phyloP scores from a whole-genome alignment of 2,329 filamentous ascomycete genomes.

The Neofusicoccum kwambonambiense region DNA sequence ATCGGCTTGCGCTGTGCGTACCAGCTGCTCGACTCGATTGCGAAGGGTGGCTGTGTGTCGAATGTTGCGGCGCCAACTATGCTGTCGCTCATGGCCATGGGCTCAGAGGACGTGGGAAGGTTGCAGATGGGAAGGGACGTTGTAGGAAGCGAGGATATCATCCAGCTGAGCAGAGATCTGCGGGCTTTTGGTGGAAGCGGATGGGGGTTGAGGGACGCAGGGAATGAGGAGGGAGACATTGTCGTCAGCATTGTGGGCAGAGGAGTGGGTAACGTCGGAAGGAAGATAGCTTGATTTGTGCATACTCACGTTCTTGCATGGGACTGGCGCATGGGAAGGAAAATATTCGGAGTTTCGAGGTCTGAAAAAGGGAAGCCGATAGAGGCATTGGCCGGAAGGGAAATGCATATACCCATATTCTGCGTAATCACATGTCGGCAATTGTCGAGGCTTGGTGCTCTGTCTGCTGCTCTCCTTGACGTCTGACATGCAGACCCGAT shows the following conservation, averaged over 20 bases:
- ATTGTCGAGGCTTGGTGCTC: too few species aligned
- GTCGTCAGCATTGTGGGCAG: slow-evolving; percentile 88
- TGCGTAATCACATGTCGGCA: background rate
- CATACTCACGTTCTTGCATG: background rate
- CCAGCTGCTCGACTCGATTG: slow-evolving; percentile 81
- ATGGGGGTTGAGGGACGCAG: slow-evolving; percentile 80
- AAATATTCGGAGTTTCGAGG: background rate
- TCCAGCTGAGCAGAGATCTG: slow-evolving; percentile 80
- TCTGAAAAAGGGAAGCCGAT: slow-evolving; percentile 1
- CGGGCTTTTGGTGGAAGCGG: slow-evolving; percentile 85
- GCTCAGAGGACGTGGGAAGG: slow-evolving; percentile 89
- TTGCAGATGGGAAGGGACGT: slow-evolving; percentile 79
- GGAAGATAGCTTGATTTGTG: slow-evolving; percentile 67
- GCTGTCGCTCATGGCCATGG: slow-evolving; percentile 94
- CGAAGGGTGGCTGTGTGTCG: slow-evolving; percentile 78
- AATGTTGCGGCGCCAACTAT: slow-evolving; percentile 70
- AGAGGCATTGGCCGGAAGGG: background rate
- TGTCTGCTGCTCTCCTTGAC: too few species aligned
- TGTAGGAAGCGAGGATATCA: slow-evolving; percentile 74
- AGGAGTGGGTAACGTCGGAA: slow-evolving; percentile 90
- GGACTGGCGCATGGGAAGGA: background rate
- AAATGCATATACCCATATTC: slow-evolving; percentile 14
- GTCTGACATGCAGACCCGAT: background rate
- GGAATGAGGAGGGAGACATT: slow-evolving; percentile 63
- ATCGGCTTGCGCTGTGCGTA: slow-evolving; percentile 85